Evolutionary conservation across 2,329 filamentous ascomycete species (phyloP), one percentile per base, ranked within the genome.

Genomic region (Hypoxylon rubiginosum): DNA sequence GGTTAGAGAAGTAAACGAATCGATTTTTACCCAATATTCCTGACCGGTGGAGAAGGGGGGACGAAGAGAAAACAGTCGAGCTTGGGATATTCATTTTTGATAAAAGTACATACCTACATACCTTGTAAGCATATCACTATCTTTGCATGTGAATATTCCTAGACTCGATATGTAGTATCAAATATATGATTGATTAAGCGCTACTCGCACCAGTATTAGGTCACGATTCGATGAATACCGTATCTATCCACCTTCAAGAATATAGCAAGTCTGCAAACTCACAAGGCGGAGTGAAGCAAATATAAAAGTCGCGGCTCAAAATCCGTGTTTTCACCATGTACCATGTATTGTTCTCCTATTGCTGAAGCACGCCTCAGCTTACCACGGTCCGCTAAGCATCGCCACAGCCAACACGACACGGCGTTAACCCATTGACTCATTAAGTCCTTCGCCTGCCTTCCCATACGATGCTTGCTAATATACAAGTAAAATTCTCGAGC

Each of bases 401-500:
- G n/a, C 26, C 39, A 36, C 45, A 28, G 30, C 41, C 43, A 58
- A 48, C 34, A 50, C 50, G 17, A 50, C 39, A 41, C 30, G 39
- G 24, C 57, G 60, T 34, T 54, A 28, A 50, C 45, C 53, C 28
- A 50, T 55, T 45, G 51, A 65, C 49, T 32, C 54, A 58, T 62
- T 50, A 55, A 58, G 50, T 30, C 46, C 49, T 52, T 56, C 49
- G 50, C 50, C 53, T 34, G 19, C 21, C 56, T 26, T 34, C 41
- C 49, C 57, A 48, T 50, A 36, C 46, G 17, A 54, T 52, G 34
- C 30, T 26, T 64, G 51, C 54, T 64, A 69, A 67, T 69, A 69
- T 69, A 69, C 67, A 69, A 36, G 52, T 62, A 59, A 52, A 64
- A 55, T 24, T 45, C 48, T 53, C 21, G 19, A 53, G 41, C 52